phyloP scores from a whole-genome alignment of 169 alveolate genomes.

The Cryptosporidium ryanae region DNA sequence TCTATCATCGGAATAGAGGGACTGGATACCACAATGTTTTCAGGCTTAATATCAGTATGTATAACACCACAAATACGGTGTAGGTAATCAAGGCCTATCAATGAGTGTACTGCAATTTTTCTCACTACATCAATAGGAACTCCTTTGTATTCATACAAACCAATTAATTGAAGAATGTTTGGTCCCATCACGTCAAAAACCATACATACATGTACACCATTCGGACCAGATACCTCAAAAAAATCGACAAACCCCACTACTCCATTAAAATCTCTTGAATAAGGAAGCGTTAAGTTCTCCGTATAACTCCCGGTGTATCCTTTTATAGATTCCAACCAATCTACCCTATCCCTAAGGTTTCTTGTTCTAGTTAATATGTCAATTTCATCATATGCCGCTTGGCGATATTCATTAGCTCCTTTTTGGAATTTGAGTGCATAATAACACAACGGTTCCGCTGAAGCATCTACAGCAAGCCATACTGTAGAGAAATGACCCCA shows the following conservation, averaged over 20 bases:
- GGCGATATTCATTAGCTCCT: slow-evolving; percentile 95
- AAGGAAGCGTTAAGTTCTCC: slow-evolving; percentile 29
- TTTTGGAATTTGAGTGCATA: slow-evolving; percentile 98
- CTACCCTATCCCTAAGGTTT: slow-evolving; percentile 77
- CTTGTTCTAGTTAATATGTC: slow-evolving; percentile 91
- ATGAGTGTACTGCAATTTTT: slow-evolving; percentile 94
- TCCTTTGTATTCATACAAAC: slow-evolving; percentile 95
- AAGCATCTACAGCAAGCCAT: slow-evolving; percentile 96
- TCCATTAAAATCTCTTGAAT: slow-evolving; percentile 81
- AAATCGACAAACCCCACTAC: slow-evolving; percentile 94
- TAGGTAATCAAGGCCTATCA: slow-evolving; percentile 97
- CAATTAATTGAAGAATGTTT: slow-evolving; percentile 94
- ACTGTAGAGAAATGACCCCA: slow-evolving; percentile 99
- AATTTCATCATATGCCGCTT: slow-evolving; percentile 98
- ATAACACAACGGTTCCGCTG: slow-evolving; percentile 86
- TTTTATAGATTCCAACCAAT: slow-evolving; percentile 82
- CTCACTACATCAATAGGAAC: slow-evolving; percentile 94
- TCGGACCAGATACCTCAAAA: slow-evolving; percentile 95
- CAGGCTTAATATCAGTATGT: slow-evolving; percentile 99
- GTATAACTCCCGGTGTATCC: slow-evolving; percentile 15
- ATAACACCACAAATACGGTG: slow-evolving; percentile 96
- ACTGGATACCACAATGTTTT: slow-evolving; percentile 90
- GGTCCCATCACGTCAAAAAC: slow-evolving; percentile 99
- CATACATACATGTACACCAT: slow-evolving; percentile 97
- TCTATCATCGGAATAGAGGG: slow-evolving; percentile 56